Conservation (phyloP, 1,284 basidiomycete genomes). For the Schizopora paradoxa region DNA sequence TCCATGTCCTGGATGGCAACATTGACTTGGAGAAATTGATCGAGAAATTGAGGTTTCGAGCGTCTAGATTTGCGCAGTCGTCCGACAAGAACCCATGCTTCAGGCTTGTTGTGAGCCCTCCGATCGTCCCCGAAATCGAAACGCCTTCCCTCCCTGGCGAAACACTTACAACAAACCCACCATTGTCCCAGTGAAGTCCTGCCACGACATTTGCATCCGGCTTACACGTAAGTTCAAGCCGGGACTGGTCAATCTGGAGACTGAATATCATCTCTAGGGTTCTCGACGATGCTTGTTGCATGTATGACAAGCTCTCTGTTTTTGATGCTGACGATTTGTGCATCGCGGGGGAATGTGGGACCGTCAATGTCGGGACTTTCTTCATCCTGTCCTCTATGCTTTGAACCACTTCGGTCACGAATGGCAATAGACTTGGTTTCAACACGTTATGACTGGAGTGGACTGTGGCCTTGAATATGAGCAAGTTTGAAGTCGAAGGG, state of each 20-base stretch:
- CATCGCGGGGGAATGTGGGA: constrained; percentile 23
- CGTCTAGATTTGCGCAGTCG: constrained; percentile 69
- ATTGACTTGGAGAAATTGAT: constrained; percentile 56
- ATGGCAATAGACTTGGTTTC: constrained; percentile 76
- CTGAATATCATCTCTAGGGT: constrained; percentile 75
- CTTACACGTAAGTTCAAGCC: constrained; percentile 77
- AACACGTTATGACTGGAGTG: constrained; percentile 84
- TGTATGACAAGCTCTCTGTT: too few species aligned
- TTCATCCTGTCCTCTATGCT: constrained; percentile 63
- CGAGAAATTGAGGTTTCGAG: constrained; percentile 71
- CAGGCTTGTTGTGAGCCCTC: constrained; percentile 71
- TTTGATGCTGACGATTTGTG: too few species aligned
- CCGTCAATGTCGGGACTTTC: constrained; percentile 24
- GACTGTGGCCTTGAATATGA: constrained; percentile 75
- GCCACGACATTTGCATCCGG: constrained; percentile 87
- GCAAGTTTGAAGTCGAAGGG: constrained; percentile 43
- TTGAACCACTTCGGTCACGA: constrained; percentile 68
- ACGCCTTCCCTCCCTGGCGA: constrained; percentile 66
- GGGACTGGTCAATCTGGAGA: constrained; percentile 84
- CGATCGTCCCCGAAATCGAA: constrained; percentile 72
- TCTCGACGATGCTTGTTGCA: constrained; percentile 2
- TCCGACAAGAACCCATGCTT: constrained; percentile 80
- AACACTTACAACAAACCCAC: constrained; percentile 78
- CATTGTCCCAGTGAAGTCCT: constrained; percentile 85
- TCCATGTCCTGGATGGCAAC: constrained; percentile 29